Percentiles rank a stretch among this genome's conserved stretches.
Conservation (phyloP, 2,329 filamentous ascomycete genomes). For the Thelonectria olida region DNA sequence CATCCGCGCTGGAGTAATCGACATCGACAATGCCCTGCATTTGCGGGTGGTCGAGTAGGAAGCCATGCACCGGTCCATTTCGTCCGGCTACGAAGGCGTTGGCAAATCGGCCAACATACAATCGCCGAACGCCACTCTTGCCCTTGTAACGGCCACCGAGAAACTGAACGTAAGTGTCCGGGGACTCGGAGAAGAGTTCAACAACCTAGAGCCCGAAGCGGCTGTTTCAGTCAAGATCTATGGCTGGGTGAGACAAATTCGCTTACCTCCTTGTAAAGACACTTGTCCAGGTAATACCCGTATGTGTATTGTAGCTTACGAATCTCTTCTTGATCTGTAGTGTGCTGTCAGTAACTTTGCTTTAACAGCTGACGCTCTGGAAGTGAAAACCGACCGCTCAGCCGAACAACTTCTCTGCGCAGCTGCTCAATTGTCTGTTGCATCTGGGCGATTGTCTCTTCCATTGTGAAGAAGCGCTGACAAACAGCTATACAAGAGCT, state of each 20-base stretch:
- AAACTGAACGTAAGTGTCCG: slow-evolving; percentile 16
- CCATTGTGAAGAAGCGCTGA: background rate
- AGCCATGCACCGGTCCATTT: slow-evolving; percentile 14
- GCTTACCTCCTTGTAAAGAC: slow-evolving; percentile 13
- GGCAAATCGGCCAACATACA: slow-evolving; percentile 13
- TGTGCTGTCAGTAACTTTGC: background rate
- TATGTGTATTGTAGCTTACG: slow-evolving; percentile 20
- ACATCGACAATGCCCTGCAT: slow-evolving; percentile 19
- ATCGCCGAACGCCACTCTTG: slow-evolving; percentile 10
- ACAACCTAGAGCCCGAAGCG: background rate
- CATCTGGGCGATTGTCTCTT: background rate
- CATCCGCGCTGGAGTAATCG: background rate
- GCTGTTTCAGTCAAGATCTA: background rate
- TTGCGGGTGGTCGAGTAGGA: slow-evolving; percentile 13
- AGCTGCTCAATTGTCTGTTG: background rate
- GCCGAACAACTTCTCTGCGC: background rate
- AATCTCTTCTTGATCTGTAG: slow-evolving; percentile 14
- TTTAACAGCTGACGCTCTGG: background rate
- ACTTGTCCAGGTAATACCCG: slow-evolving; percentile 23
- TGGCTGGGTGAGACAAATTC: background rate
- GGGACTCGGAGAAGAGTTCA: slow-evolving; percentile 10
- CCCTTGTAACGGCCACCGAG: slow-evolving; percentile 4
- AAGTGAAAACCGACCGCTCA: background rate
- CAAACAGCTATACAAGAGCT: background rate
- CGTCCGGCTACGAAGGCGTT: background rate